phyloP scores from a whole-genome alignment of 108 stramenopile genomes.

The Pseudonitzschia delicatissima region DNA sequence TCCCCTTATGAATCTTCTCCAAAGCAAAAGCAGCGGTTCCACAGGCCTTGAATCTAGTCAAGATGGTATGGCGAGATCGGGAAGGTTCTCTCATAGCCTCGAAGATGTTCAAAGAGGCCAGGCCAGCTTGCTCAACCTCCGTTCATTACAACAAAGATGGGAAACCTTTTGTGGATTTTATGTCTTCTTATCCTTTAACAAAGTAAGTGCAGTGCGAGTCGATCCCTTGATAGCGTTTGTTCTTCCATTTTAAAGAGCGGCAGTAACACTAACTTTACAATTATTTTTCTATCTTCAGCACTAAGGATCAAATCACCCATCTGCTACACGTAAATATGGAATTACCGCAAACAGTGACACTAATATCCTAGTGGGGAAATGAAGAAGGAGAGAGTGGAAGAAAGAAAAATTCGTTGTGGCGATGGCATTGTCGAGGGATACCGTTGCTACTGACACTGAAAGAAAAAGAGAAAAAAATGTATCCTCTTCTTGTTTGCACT shows the following conservation, averaged over 20 bases:
- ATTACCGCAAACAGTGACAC: slow-evolving; percentile 27
- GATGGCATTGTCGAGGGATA: too few species aligned
- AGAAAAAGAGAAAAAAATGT: too few species aligned
- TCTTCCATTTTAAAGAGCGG: too few species aligned
- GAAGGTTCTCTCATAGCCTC: slow-evolving; percentile 46
- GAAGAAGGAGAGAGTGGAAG: too few species aligned
- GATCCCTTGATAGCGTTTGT: neutral
- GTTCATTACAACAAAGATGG: slow-evolving; percentile 68
- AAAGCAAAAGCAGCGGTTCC: slow-evolving; percentile 45
- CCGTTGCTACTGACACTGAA: too few species aligned
- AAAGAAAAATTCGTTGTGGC: too few species aligned
- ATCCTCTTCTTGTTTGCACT: too few species aligned
- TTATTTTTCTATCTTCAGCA: slow-evolving; percentile 23
- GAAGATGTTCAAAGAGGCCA: slow-evolving; percentile 52
- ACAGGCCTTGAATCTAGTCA: slow-evolving; percentile 7
- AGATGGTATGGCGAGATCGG: slow-evolving; percentile 16
- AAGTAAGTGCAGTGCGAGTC: slow-evolving; percentile 49
- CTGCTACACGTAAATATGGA: slow-evolving; percentile 49
- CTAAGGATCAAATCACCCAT: slow-evolving; percentile 53
- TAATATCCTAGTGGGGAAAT: neutral
- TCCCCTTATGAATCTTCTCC: slow-evolving; percentile 43
- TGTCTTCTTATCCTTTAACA: slow-evolving; percentile 78
- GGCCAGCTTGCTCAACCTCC: slow-evolving; percentile 53
- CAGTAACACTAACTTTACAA: neutral
- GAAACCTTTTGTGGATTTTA: slow-evolving; percentile 62